These are phyloP conservation scores for Geoglossum glabrum DNA, from an alignment of 495 filamentous ascomycete species.

Conservation along the genomic window DNA sequence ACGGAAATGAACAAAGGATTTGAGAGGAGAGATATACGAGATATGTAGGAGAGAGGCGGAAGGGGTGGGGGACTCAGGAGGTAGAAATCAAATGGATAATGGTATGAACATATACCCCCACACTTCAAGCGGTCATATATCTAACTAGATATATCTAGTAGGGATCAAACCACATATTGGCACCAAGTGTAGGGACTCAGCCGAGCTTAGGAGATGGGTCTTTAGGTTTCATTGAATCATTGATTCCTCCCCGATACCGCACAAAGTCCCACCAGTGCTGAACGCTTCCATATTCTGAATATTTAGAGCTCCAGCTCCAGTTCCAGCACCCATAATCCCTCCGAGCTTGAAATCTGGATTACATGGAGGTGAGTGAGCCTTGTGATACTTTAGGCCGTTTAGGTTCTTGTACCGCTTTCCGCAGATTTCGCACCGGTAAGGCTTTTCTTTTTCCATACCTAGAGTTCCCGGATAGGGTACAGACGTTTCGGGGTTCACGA, in stretches of 20 bases:
- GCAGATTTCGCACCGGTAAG: conserved; percentile 88
- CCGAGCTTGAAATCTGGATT: conserved; percentile 17
- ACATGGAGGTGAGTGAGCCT: conserved; percentile 64
- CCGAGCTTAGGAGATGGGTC: not conserved
- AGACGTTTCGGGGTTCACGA: conserved; percentile 90
- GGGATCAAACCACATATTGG: no score
- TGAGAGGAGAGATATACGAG: no score
- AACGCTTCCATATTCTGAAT: not conserved
- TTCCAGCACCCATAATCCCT: not conserved
- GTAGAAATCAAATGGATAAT: no score
- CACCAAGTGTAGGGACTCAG: not conserved
- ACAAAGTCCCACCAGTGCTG: not conserved
- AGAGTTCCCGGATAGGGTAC: conserved; percentile 85
- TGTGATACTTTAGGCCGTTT: conserved; percentile 88
- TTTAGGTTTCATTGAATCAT: not conserved
- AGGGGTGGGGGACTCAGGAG: no score
- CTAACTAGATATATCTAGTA: no score
- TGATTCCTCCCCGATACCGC: not conserved
- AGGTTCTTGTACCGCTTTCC: conserved; percentile 99
- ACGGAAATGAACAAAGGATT: no score
- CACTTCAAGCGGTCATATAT: no score
- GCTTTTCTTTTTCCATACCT: conserved; percentile 99
- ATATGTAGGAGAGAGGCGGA: no score
- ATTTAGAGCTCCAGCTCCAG: not conserved
- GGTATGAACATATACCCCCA: no score